Base-by-base conservation (phyloP, 208 protist species). In the Trypanosoma vivax region DNA sequence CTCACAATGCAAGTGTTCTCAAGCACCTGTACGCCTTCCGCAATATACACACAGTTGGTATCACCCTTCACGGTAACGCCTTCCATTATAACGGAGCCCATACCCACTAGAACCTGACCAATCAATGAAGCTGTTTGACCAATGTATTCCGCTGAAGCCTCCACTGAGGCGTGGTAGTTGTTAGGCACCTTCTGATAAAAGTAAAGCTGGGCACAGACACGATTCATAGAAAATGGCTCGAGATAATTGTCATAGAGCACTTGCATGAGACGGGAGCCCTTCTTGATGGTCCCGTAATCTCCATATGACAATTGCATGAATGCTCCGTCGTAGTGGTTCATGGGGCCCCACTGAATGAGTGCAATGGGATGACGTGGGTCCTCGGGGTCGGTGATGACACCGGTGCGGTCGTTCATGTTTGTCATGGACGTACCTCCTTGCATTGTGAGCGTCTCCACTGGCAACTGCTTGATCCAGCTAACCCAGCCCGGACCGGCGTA, bases 201-300 rank as follows among this genome's bases (percentile, higher is more conserved):
- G 50, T 83, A 79, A 1, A 93, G 71, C 70, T 93, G 86, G 19
- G 77, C 82, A 54, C 86, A 90, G 37, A 90, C 80, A 28, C 86
- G 79, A 60, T 93, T 78, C 79, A 88, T 88, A 16, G 79, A 88
- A 53, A 93, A 89, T 19, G 86, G 86, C 60, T 93, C 82, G 10
- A 93, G 63, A 51, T 93, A 93, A 61, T 87, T 90, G 39, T 90
- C 82, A 72, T 93, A 93, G 21, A 93, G 70, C 31, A 89, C 68
- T 66, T 93, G 86, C 77, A 93, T 78, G 9, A 93, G 76, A 10
- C 86, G 79, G 2, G 82, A 76, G 16, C 77, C 66, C 29, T 78
- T 67, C 9, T 64, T 45, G 13, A 83, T 76, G 2, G 50, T 16
- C 24, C 77, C 86, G 48, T 76, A 93, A 58, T 88, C 59, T 16